Percentiles rank a stretch among this genome's conserved stretches.
Conservation (phyloP, 306 rosid genomes). For the Mimosa bimucronata region DNA sequence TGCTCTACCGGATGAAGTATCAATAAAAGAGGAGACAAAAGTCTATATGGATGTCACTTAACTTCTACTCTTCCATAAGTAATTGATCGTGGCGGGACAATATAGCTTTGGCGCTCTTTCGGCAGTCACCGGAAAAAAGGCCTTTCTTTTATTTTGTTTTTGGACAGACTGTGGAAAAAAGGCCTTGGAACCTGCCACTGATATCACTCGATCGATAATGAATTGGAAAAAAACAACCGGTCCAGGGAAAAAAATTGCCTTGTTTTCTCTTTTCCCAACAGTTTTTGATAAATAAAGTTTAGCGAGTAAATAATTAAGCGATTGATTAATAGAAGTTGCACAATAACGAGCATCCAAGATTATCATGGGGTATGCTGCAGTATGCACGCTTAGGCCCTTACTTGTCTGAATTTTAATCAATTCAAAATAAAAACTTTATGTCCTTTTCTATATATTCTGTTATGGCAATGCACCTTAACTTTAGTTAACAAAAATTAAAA, state of each 20-base stretch:
- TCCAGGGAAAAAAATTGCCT: background rate
- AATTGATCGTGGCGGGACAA: background rate
- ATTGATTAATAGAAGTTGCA: too few species aligned
- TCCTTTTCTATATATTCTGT: too few species aligned
- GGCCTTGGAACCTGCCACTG: background rate
- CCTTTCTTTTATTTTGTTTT: too few species aligned
- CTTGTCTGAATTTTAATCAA: too few species aligned
- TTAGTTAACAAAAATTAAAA: background rate
- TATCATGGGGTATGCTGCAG: too few species aligned
- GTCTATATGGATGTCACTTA: background rate
- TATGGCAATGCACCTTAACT: background rate
- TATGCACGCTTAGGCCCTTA: too few species aligned
- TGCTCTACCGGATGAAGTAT: background rate
- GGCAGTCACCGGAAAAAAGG: background rate
- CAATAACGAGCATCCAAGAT: too few species aligned
- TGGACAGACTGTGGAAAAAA: background rate
- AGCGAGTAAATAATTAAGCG: too few species aligned
- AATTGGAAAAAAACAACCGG: background rate
- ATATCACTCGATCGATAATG: background rate
- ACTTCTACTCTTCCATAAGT: background rate
- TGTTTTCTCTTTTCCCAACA: background rate
- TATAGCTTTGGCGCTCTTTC: background rate
- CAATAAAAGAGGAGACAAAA: background rate
- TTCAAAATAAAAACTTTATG: too few species aligned
- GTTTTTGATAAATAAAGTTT: background rate